Conservation (phyloP, 768 basidiomycete genomes). For the Pleurotus cornucopiae region DNA sequence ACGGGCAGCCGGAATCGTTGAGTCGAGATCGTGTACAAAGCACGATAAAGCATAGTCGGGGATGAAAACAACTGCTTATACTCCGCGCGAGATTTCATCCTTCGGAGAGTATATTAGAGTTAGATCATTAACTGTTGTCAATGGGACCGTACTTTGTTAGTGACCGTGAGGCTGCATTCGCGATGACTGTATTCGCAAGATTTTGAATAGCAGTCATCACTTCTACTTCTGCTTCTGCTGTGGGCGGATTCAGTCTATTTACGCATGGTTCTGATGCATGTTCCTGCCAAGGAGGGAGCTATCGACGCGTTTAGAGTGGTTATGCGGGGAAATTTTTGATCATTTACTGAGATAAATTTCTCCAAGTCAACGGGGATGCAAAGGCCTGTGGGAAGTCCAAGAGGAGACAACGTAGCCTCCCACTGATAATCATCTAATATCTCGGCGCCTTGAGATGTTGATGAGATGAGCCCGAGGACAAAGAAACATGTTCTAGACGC, state of each 20-base stretch:
- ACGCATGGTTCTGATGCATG: constrained; percentile 31
- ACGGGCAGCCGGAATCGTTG: constrained; percentile 91
- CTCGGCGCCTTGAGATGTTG: constrained; percentile 89
- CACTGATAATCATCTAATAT: constrained; percentile 90
- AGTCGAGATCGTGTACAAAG: constrained; percentile 81
- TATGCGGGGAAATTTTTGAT: constrained; percentile 18
- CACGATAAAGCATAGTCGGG: constrained; percentile 76
- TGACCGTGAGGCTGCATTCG: constrained; percentile 89
- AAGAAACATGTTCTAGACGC: constrained; percentile 88
- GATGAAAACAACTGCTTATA: constrained; percentile 77
- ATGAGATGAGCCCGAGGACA: constrained; percentile 88
- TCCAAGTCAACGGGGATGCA: constrained; percentile 86
- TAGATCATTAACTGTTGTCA: background rate
- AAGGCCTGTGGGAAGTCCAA: constrained; percentile 84
- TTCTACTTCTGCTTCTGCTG: constrained; percentile 70
- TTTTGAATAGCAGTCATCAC: constrained; percentile 90
- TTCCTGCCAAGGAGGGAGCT: constrained; percentile 73
- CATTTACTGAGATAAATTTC: constrained; percentile 69
- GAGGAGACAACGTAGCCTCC: constrained; percentile 85
- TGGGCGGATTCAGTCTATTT: constrained; percentile 58
- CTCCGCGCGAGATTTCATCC: constrained; percentile 75
- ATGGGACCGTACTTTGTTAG: constrained; percentile 62
- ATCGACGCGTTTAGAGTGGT: constrained; percentile 2
- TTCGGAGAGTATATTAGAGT: constrained; percentile 21
- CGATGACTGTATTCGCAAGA: constrained; percentile 92